Base-by-base conservation (phyloP, 1,284 basidiomycete genomes). In the Tilletia indica region DNA sequence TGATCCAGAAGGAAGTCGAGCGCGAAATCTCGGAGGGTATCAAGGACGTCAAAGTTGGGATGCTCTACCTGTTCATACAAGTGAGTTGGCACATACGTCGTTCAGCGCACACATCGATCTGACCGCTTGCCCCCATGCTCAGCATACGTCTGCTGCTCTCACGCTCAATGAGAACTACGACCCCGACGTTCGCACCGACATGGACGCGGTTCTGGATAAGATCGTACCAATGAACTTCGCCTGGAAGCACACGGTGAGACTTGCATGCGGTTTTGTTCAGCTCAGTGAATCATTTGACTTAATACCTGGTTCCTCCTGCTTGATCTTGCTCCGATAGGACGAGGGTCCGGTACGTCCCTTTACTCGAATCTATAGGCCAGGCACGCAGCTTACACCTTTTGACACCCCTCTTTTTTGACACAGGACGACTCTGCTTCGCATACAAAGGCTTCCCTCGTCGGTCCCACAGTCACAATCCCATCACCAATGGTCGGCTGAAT, bases 81-180 rank as follows among this genome's bases (percentile, higher is more conserved):
- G 61, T 64, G 56, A 58, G 56, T 54, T 19, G 11, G 9, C 19
- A 11, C 47, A 19, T 48, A 19, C 47, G 51, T 16, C 51, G 19
- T 9, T 48, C 47, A 48, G 11, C 9, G 11, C 47, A 19, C 47
- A 48, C 47, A 48, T 9, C 47, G n/a, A 48, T 48, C 47, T 5
- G 31, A 31, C 25, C 25, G 25, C 25, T 31, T 31, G 25, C 2
- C 25, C 25, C 25, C 25, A 31, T 31, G 25, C 85, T 85, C 80
- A 95, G 84, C 94, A 97, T 84, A 97, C 94, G 1, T 93, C 92
- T 64, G 93, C 93, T 36, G 93, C 91, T 0, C 86, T 97, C 78
- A 94, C 92, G 0, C 87, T 96, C 75, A 94, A 95, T 85, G 92
- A 93, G 85, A 93, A 94, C 82, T 92, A 85, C 79, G 93, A 94